Evolutionary conservation across 2,329 filamentous ascomycete species (phyloP).

Genomic region (Penicillium sclerotiorum): DNA sequence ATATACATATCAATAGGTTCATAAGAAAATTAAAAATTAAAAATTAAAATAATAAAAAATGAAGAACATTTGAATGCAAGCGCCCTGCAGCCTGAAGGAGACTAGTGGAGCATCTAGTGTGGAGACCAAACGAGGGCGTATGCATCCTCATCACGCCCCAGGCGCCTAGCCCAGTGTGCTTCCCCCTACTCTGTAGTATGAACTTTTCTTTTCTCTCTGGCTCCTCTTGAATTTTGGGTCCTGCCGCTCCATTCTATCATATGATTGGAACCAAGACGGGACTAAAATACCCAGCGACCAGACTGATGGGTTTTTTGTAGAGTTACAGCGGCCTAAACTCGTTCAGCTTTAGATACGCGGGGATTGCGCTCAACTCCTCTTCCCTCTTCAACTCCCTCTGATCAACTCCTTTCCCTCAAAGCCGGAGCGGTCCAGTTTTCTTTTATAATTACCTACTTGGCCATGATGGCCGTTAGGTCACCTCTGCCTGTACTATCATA

Average conservation of each 20-base stretch:
- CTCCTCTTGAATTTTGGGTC: background rate
- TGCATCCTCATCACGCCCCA: constrained; percentile 26
- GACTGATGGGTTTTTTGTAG: constrained; percentile 9
- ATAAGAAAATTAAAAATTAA: too few species aligned
- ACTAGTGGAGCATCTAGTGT: constrained; percentile 21
- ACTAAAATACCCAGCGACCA: constrained; percentile 3
- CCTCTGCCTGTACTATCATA: constrained; percentile 29
- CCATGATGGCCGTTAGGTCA: constrained; percentile 34
- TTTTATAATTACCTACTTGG: constrained; percentile 14
- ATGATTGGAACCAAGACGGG: constrained; percentile 12
- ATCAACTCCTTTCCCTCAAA: background rate
- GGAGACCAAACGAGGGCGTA: constrained; percentile 11
- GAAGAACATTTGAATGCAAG: constrained; percentile 19
- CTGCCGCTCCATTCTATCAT: background rate
- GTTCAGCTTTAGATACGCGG: constrained; percentile 5
- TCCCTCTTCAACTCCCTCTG: constrained; percentile 8
- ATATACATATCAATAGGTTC: too few species aligned
- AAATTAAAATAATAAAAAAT: too few species aligned
- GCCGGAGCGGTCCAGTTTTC: background rate
- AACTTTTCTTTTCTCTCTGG: background rate
- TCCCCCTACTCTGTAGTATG: background rate
- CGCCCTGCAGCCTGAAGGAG: constrained; percentile 18
- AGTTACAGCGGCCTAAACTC: constrained; percentile 17
- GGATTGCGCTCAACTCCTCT: constrained; percentile 8
- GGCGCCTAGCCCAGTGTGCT: constrained; percentile 17